A percentile compares a stretch with the other conserved stretches of the same genome.
These are phyloP conservation scores for Calonectria naviculata DNA, from an alignment of 2,329 filamentous ascomycete genomes.

Conservation along the genomic window DNA sequence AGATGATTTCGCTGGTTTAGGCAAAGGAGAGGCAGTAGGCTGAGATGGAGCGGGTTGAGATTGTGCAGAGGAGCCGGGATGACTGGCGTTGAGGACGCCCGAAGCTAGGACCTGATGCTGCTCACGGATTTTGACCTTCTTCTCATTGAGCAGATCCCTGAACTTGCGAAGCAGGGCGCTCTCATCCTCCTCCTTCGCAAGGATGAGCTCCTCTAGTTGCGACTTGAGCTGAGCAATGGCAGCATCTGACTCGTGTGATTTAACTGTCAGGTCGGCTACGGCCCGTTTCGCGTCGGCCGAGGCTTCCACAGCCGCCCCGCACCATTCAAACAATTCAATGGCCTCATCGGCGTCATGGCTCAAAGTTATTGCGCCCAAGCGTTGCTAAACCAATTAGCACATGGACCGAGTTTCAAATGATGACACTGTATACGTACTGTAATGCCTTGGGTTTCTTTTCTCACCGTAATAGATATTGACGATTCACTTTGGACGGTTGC, in stretches of 20 bases:
- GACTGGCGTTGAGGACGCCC: slow-evolving; percentile 54
- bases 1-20: slow-evolving; percentile 34
- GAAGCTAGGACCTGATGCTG: slow-evolving; percentile 71
- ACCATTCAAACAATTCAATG: slow-evolving; percentile 78
- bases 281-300: slow-evolving; percentile 57
- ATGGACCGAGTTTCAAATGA: slow-evolving; percentile 18
- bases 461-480: slow-evolving; percentile 69
- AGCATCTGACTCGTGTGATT: slow-evolving; percentile 61
- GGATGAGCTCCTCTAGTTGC: slow-evolving; percentile 74
- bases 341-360: slow-evolving; percentile 65
- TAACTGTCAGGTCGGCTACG: slow-evolving; percentile 53
- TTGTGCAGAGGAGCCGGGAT: slow-evolving; percentile 36
- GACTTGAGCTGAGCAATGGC: slow-evolving; percentile 68
- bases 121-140: slow-evolving; percentile 83
- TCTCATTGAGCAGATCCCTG: slow-evolving; percentile 77
- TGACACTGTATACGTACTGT: slow-evolving; percentile 60
- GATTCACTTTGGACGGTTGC: slow-evolving; percentile 66
- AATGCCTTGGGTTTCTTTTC: slow-evolving; percentile 75
- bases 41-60: slow-evolving; percentile 14
- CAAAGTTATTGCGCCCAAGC: slow-evolving; percentile 73
- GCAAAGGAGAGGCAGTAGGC: not conserved
- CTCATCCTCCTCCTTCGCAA: slow-evolving; percentile 75
- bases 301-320: slow-evolving; percentile 65
- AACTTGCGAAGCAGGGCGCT: slow-evolving; percentile 76
- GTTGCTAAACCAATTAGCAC: slow-evolving; percentile 63